Evolutionary conservation across 129 eudicot genomes (phyloP).

Genomic region (Artemisia tridentata): DNA sequence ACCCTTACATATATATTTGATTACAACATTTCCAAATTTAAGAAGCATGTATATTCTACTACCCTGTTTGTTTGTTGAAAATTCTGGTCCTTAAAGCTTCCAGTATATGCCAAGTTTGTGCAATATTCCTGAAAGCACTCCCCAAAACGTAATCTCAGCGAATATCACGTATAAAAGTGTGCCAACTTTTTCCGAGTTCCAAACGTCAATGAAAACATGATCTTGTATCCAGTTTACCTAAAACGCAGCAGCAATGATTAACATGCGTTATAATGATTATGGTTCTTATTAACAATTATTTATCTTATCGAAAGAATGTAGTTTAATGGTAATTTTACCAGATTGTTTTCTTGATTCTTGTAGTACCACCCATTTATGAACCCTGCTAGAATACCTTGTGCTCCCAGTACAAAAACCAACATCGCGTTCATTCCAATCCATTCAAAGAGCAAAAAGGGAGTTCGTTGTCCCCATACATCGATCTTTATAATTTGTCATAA

Average conservation of each 20-base stretch:
- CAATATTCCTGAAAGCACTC: conserved; percentile 65
- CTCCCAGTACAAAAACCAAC: conserved; percentile 78
- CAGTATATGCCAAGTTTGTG: conserved; percentile 76
- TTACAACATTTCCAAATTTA: too few species aligned
- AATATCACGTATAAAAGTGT: conserved; percentile 70
- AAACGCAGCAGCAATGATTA: not conserved
- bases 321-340: conserved; percentile 35
- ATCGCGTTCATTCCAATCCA: conserved; percentile 95
- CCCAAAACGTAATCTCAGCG: conserved; percentile 79
- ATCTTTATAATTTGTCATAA: conserved; percentile 44
- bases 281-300: not conserved
- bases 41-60: too few species aligned
- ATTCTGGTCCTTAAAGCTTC: conserved; percentile 48
- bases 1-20: too few species aligned
- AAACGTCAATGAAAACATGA: conserved; percentile 56
- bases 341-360: conserved; percentile 52
- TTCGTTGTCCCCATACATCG: conserved; percentile 69
- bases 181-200: conserved; percentile 74
- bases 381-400: conserved; percentile 78
- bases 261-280: not conserved
- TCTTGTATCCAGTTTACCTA: conserved; percentile 80
- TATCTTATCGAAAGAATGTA: too few species aligned
- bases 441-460: conserved; percentile 68
- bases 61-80: too few species aligned
- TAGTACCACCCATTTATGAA: conserved; percentile 85